Evolutionary conservation across 257 asterid genomes (phyloP).

Genomic region (Rauvolfia tetraphylla): DNA sequence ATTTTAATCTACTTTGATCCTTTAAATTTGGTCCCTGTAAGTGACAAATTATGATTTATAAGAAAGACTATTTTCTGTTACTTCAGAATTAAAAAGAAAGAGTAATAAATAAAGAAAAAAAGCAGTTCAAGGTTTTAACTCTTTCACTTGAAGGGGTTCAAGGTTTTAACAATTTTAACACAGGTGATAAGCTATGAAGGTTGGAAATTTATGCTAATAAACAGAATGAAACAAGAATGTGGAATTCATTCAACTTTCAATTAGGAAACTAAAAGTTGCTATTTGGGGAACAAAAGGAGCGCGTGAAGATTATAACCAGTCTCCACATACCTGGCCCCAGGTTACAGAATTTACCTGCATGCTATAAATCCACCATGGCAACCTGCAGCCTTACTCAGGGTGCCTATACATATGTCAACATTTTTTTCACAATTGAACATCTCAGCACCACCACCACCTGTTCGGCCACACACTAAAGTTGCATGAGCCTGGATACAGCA

Average conservation of each 20-base stretch:
- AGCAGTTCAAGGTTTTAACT: not conserved
- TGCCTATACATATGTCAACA: constrained; percentile 89
- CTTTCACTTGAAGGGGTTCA: not conserved
- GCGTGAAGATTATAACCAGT: not conserved
- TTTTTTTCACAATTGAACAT: constrained; percentile 68
- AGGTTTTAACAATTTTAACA: not conserved
- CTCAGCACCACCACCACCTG: constrained; percentile 96
- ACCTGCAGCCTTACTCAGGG: constrained; percentile 96
- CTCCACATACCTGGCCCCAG: not conserved
- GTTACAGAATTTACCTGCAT: constrained; percentile 56
- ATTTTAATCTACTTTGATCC: not conserved
- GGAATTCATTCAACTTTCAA: not conserved
- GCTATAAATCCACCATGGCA: constrained; percentile 99
- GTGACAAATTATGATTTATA: not conserved
- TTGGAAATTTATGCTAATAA: not conserved
- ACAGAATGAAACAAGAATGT: not conserved
- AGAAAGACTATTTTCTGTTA: not conserved
- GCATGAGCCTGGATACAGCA: constrained; percentile 71
- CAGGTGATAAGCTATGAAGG: not conserved
- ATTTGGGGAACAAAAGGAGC: not conserved
- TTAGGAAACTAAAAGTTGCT: not conserved
- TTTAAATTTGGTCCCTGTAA: not conserved
- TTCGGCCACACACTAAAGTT: constrained; percentile 85
- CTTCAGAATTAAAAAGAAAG: no score
- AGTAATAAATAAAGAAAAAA: no score